Percentiles rank a stretch among this genome's conserved stretches.
Conservation (phyloP, 495 filamentous ascomycete genomes). For the Evernia prunastri region DNA sequence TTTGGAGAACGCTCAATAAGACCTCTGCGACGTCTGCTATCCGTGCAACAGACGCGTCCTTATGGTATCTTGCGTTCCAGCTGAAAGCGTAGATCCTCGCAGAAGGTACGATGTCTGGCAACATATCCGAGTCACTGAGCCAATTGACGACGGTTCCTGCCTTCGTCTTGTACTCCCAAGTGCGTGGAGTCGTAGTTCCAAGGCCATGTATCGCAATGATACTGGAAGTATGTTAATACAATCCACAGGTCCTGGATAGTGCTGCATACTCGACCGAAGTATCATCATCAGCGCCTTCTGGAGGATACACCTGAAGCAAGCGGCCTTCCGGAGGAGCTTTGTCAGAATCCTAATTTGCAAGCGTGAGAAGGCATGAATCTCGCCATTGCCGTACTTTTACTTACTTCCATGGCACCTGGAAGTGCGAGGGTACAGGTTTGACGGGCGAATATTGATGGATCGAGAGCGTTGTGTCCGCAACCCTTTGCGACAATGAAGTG, state of each 20-base stretch:
- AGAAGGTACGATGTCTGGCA: conserved; percentile 22
- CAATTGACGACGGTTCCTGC: conserved; percentile 22
- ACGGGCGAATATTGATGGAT: neutral
- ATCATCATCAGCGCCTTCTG: neutral
- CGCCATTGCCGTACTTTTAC: neutral
- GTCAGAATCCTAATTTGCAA: neutral
- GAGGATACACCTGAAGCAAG: neutral
- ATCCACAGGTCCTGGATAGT: neutral
- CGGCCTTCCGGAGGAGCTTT: neutral
- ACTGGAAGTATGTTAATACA: neutral
- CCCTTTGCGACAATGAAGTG: neutral
- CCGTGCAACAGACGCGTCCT: neutral
- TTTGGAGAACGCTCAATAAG: neutral
- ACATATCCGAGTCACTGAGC: conserved; percentile 28
- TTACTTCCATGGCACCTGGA: neutral
- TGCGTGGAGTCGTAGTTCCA: neutral
- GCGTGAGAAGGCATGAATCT: neutral
- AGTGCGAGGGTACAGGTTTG: neutral
- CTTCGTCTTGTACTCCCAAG: neutral
- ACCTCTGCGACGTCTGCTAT: neutral
- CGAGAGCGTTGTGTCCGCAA: neutral
- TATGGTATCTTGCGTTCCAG: conserved; percentile 24
- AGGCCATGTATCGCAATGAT: conserved; percentile 5
- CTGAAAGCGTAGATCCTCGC: conserved; percentile 29
- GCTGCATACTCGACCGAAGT: neutral